phyloP scores from a whole-genome alignment of 208 protist genomes.

The Leishmania amazonensis region DNA sequence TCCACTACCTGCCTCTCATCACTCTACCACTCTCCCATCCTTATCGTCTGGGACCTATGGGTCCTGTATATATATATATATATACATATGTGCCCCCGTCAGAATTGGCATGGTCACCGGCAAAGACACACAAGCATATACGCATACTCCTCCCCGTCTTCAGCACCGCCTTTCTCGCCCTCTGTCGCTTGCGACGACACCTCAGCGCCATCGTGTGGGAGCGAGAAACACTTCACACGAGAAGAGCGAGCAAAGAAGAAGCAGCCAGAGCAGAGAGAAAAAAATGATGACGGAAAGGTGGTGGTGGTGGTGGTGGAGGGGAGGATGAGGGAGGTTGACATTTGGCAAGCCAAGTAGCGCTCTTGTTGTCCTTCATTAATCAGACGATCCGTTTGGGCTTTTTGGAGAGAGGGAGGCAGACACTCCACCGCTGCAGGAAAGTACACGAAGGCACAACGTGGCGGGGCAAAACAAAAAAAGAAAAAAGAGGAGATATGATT shows the following conservation, averaged over 20 bases:
- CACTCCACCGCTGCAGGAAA: too few relatives aligned
- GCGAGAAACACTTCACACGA: neutral
- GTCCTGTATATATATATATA: neutral
- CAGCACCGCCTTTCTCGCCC: neutral
- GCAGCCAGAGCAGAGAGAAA: neutral
- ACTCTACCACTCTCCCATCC: neutral
- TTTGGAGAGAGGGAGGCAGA: too few relatives aligned
- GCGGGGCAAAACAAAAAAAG: too few relatives aligned
- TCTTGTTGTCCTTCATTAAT: neutral
- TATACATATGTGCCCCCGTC: too few relatives aligned
- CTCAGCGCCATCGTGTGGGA: neutral
- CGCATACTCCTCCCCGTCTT: neutral
- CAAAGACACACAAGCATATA: neutral
- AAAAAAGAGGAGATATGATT: too few relatives aligned
- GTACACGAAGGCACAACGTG: too few relatives aligned
- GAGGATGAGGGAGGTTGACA: neutral
- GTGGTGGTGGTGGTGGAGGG: neutral
- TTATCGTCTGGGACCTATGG: neutral
- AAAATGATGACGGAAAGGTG: neutral
- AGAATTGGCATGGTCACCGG: too few relatives aligned
- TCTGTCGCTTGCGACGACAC: neutral
- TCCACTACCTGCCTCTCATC: neutral
- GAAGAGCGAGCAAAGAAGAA: too few relatives aligned
- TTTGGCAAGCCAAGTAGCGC: neutral
- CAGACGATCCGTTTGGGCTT: too few relatives aligned